Evolutionary conservation across 139 green algal genomes (phyloP).

Genomic region (Micractinium conductrix): DNA sequence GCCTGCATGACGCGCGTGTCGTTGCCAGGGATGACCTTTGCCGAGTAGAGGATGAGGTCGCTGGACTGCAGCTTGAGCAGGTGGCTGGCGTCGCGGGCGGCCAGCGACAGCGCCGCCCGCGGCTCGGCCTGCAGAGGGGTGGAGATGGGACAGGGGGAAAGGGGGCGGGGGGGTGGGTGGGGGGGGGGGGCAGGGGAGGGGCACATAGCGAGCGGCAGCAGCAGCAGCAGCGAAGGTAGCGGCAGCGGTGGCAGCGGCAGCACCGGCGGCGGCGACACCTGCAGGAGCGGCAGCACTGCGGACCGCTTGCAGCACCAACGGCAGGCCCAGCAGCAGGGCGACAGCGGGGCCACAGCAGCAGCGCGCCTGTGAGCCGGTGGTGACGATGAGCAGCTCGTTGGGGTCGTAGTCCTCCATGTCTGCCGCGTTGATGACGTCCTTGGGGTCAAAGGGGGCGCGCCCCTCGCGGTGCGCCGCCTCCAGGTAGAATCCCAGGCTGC

Average conservation of each 20-base stretch:
- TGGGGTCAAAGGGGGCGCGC: constrained; percentile 75
- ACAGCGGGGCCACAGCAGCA: too few relatives aligned
- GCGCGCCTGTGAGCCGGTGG: constrained; percentile 75
- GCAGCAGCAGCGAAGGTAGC: too few relatives aligned
- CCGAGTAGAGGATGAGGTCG: constrained; percentile 95
- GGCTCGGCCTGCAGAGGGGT: constrained; percentile 81
- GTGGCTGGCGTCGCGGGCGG: constrained; percentile 69
- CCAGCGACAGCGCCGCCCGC: constrained; percentile 85
- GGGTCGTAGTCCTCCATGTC: constrained; percentile 86
- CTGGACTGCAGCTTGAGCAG: constrained; percentile 81
- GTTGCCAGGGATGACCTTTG: constrained; percentile 90
- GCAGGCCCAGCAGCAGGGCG: too few relatives aligned
- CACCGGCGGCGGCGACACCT: too few relatives aligned
- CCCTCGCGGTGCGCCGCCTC: constrained; percentile 87
- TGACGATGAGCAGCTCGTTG: constrained; percentile 87
- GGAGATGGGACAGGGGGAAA: background rate
- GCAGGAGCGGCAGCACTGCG: too few relatives aligned
- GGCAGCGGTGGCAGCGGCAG: background rate
- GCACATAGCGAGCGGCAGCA: too few relatives aligned
- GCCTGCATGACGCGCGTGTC: constrained; percentile 58
- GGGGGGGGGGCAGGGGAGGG: too few relatives aligned
- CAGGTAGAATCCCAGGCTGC: constrained; percentile 94
- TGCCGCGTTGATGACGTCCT: constrained; percentile 6
- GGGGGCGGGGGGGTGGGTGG: too few relatives aligned
- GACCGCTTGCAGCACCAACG: background rate